Conservation (phyloP, 306 rosid genomes). For the Fagus crenata region DNA sequence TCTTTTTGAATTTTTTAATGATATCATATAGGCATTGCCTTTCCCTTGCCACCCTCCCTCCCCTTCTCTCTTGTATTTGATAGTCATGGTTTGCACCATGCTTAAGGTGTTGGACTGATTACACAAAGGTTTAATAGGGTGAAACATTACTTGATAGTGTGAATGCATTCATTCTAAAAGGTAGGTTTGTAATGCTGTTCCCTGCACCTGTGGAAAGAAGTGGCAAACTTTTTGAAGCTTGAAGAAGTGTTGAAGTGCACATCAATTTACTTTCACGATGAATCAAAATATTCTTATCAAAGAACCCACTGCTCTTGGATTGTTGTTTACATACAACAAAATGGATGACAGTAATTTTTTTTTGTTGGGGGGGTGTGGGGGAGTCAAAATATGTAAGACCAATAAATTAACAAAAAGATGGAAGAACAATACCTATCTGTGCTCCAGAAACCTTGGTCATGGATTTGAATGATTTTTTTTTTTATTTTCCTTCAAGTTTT, state of each 20-base stretch:
- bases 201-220: neutral
- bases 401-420: too few relatives aligned
- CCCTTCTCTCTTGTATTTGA: too few relatives aligned
- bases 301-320: neutral
- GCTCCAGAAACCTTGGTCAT: neutral
- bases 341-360: neutral
- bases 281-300: constrained; percentile 4
- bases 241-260: neutral
- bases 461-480: neutral
- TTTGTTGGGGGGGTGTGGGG: neutral
- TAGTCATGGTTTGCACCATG: neutral
- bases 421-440: neutral
- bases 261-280: neutral
- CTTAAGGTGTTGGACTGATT: neutral
- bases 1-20: neutral
- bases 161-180: neutral
- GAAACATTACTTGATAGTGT: neutral
- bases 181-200: neutral
- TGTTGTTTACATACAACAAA: neutral
- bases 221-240: neutral
- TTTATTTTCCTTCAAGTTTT: neutral
- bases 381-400: too few relatives aligned
- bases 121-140: neutral
- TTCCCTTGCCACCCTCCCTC: too few relatives aligned
- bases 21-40: neutral